Evolutionary conservation across 2,329 filamentous ascomycete species (phyloP), one percentile per base, ranked within the genome.

Genomic region (Phyllosticta ampelicida): DNA sequence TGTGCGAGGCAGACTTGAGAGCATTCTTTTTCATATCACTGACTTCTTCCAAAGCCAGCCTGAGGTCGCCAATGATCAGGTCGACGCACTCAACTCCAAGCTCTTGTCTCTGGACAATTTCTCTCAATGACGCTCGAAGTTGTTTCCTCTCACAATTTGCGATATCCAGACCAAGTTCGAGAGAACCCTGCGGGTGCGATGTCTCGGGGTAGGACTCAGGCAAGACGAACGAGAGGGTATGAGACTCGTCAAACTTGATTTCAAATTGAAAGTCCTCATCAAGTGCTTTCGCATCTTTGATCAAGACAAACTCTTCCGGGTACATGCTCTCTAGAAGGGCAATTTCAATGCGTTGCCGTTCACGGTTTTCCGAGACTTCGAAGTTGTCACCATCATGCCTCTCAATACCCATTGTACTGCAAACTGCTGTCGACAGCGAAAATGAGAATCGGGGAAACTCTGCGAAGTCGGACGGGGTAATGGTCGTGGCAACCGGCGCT

Each of bases 31-130:
- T 56, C 20, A 62, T 54, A 10, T 48, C 44, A 23, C 53, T 60
- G 13, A 58, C 26, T 21, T 54, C 58, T 54, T 61, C 59, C 23
- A 64, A 50, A 9, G 60, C 29, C n/a, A 61, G 30, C 52, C 58
- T 54, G 13, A 59, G 54, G 19, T 59, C 56, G 10, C 52, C 48
- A 21, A 59, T 48, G 19, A 59, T 55, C n/a, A 55, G 53, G n/a
- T 59, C 56, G 11, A 59, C 56, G 16, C 56, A 55, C 20, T 59
- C 52, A 28, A 55, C 55, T 1, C 53, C 56, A 13, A 48, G 48
- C 26, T 54, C 56, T 19, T 59, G 56, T 18, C 29, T 20, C 2
- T 52, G 48, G 8, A 54, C 44, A 28, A 58, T 54, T 0, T 54
- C 56, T 11, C 56, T 51, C 26, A 58, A 8, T 6, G 11, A 6